These are phyloP conservation scores for Penicillium desertorum DNA, from an alignment of 495 filamentous ascomycete genomes.

Conservation along the genomic window DNA sequence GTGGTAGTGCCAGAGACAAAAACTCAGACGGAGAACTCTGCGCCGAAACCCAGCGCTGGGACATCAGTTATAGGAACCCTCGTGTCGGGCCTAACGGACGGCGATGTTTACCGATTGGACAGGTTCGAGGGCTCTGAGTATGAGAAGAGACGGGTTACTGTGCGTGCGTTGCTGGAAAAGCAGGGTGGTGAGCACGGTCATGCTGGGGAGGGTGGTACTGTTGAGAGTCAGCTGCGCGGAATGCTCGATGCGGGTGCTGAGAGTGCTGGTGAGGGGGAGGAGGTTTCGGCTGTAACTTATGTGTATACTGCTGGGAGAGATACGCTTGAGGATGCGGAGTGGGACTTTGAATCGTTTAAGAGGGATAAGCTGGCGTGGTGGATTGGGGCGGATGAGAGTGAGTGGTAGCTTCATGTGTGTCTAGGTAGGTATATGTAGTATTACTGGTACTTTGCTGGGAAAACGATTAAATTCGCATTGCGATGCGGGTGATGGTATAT, in stretches of 20 bases:
- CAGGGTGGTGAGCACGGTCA: conserved; percentile 14
- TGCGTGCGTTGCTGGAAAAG: conserved; percentile 51
- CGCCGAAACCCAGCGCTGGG: conserved; percentile 11
- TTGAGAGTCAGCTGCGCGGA: conserved; percentile 26
- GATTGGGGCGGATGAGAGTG: conserved; percentile 41
- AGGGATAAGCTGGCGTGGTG: conserved; percentile 63
- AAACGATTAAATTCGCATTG: background rate
- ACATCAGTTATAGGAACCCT: conserved; percentile 72
- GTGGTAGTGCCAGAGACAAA: conserved; percentile 34
- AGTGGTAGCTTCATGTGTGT: conserved; percentile 28
- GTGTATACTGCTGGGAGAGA: conserved; percentile 56
- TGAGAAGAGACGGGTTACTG: conserved; percentile 57
- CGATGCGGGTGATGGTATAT: conserved; percentile 29
- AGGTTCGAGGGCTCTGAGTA: conserved; percentile 82
- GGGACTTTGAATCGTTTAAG: conserved; percentile 78
- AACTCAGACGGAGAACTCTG: background rate
- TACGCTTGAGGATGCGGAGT: conserved; percentile 65
- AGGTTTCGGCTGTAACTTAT: conserved; percentile 72
- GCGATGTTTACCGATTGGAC: conserved; percentile 75
- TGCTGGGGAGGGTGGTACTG: background rate
- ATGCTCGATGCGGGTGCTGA: conserved; percentile 36
- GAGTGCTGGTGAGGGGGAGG: conserved; percentile 42
- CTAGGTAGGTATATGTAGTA: background rate
- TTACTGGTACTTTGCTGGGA: background rate
- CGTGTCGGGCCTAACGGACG: conserved; percentile 74